Conservation (phyloP, 495 filamentous ascomycete genomes). For the Pseudevernia furfuracea region DNA sequence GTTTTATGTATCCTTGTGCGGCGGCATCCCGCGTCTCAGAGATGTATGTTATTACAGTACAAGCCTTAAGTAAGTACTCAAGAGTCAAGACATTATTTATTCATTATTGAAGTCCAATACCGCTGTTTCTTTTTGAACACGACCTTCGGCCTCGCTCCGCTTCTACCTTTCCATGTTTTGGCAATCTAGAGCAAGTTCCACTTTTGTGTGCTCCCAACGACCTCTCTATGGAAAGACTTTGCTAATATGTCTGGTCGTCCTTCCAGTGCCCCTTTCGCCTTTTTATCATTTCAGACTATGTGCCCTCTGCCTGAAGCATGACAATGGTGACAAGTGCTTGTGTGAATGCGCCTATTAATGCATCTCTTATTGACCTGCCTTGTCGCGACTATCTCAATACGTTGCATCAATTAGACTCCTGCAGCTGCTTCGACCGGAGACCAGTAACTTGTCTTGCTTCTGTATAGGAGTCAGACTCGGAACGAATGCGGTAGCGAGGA, state of each 20-base stretch:
- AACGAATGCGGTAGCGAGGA: neutral
- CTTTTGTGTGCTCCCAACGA: neutral
- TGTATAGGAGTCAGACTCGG: neutral
- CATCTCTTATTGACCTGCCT: neutral
- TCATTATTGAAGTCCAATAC: neutral
- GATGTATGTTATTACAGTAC: too few species aligned
- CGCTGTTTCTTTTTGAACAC: neutral
- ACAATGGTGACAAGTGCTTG: neutral
- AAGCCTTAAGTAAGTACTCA: too few species aligned
- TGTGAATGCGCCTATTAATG: constrained; percentile 6
- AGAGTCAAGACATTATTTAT: too few species aligned
- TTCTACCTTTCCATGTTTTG: too few species aligned
- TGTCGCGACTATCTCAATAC: neutral
- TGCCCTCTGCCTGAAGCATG: neutral
- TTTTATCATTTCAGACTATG: neutral
- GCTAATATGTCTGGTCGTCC: neutral
- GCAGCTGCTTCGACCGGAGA: neutral
- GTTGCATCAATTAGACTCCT: neutral
- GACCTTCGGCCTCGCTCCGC: neutral
- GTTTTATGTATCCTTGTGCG: too few species aligned
- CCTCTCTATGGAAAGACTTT: neutral
- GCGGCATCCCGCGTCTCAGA: neutral
- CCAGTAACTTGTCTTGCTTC: neutral
- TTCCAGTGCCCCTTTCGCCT: neutral
- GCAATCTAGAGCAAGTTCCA: neutral